phyloP scores from a whole-genome alignment of 2,329 filamentous ascomycete species.

The Diaporthe helianthi region DNA sequence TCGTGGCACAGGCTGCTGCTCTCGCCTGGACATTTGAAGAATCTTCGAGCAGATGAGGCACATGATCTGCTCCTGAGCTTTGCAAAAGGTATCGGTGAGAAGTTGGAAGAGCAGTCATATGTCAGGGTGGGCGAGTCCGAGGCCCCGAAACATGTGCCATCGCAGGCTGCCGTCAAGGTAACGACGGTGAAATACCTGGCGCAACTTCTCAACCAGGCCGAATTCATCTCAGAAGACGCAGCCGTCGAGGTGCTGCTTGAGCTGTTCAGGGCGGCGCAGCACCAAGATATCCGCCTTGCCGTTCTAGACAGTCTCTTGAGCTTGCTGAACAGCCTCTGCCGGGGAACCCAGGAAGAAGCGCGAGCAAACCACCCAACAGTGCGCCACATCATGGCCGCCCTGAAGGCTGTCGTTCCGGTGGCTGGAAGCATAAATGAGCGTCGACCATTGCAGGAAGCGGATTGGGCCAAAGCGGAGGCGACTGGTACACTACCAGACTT shows the following conservation, averaged over 20 bases:
- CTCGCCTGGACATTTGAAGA: conserved; percentile 19
- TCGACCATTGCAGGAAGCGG: conserved; percentile 5
- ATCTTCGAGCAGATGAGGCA: conserved; percentile 11
- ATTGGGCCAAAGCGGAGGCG: conserved; percentile 17
- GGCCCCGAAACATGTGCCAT: conserved; percentile 11
- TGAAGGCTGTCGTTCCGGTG: conserved; percentile 18
- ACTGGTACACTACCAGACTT: conserved; percentile 16
- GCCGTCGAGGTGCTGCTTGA: conserved; percentile 22
- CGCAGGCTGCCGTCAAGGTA: conserved; percentile 26
- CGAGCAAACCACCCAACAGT: background rate
- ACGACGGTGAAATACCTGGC: conserved; percentile 32
- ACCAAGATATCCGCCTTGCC: conserved; percentile 27
- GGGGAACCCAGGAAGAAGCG: background rate
- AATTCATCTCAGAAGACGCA: conserved; percentile 20
- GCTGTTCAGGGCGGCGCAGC: conserved; percentile 27
- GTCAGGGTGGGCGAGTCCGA: conserved; percentile 26
- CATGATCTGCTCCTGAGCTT: conserved; percentile 12
- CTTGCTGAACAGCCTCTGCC: conserved; percentile 17
- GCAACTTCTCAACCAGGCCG: conserved; percentile 27
- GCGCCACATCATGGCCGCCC: conserved; percentile 10
- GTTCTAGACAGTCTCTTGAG: conserved; percentile 27
- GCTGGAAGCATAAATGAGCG: conserved; percentile 30
- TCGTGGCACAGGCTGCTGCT: conserved; percentile 29
- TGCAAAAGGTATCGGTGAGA: conserved; percentile 23
- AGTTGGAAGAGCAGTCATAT: conserved; percentile 30